Conservation (phyloP, 2,329 filamentous ascomycete species). For the Phyllosticta citribraziliensis region DNA sequence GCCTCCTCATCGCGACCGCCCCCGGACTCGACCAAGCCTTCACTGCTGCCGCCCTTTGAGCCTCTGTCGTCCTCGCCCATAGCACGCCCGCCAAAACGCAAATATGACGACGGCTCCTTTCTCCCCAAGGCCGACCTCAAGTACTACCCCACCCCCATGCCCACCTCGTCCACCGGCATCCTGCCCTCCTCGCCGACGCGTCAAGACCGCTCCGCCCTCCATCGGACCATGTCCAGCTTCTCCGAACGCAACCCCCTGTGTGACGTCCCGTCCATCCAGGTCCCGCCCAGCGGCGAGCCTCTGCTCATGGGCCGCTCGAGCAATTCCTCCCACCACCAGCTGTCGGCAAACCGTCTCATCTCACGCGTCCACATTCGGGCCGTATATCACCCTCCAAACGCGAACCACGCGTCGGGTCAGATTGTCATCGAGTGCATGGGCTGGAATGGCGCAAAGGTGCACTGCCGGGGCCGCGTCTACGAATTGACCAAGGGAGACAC, state of each 20-base stretch:
- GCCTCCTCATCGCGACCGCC: constrained; percentile 19
- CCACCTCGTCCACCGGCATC: constrained; percentile 87
- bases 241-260: constrained; percentile 78
- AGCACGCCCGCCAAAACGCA: constrained; percentile 58
- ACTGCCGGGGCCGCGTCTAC: constrained; percentile 80
- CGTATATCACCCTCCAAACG: constrained; percentile 62
- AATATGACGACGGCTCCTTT: constrained; percentile 40
- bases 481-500: constrained; percentile 80
- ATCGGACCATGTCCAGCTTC: constrained; percentile 52
- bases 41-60: constrained; percentile 70
- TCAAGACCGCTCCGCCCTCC: constrained; percentile 40
- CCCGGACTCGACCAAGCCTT: constrained; percentile 47
- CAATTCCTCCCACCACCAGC: constrained; percentile 89
- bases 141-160: constrained; percentile 81
- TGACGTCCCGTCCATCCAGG: constrained; percentile 69
- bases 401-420: constrained; percentile 60
- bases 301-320: constrained; percentile 87
- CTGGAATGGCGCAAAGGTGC: constrained; percentile 91
- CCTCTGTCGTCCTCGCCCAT: constrained; percentile 70
- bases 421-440: constrained; percentile 86
- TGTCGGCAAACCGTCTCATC: constrained; percentile 84
- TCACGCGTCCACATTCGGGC: constrained; percentile 90
- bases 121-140: constrained; percentile 47
- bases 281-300: constrained; percentile 71
- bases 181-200: constrained; percentile 67